These are phyloP conservation scores for Aureobasidium subglaciale DNA, from an alignment of 2,329 filamentous ascomycete species.

Conservation along the genomic window DNA sequence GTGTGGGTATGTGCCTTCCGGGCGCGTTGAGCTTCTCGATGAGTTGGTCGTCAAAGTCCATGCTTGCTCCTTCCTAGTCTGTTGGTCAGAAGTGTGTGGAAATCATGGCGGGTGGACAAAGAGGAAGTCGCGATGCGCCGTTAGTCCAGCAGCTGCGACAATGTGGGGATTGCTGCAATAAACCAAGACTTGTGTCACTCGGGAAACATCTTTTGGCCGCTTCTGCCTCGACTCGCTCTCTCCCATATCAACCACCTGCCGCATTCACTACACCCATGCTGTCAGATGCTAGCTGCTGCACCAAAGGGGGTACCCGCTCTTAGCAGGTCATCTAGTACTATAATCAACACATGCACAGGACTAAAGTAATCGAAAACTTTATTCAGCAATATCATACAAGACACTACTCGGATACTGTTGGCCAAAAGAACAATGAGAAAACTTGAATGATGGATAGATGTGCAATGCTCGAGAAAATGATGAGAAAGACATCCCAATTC, in stretches of 20 bases:
- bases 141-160: background rate
- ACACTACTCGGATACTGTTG: too few species aligned
- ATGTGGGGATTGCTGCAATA: background rate
- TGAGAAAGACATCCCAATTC: background rate
- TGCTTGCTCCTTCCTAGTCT: background rate
- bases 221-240: background rate
- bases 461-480: background rate
- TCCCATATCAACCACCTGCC: background rate
- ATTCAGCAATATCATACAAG: too few species aligned
- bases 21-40: background rate
- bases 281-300: too few species aligned
- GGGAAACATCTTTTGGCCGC: conserved; percentile 13
- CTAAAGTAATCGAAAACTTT: too few species aligned
- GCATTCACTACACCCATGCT: too few species aligned
- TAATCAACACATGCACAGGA: too few species aligned
- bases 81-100: too few species aligned
- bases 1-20: background rate
- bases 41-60: conserved; percentile 10
- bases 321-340: too few species aligned
- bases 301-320: too few species aligned
- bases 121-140: background rate
- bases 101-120: too few species aligned
- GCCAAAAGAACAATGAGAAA: too few species aligned
- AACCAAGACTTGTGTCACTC: background rate
- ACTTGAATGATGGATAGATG: background rate